Evolutionary conservation across 495 filamentous ascomycete species (phyloP), one percentile per base, ranked within the genome.

Genomic region (Aspergillus nanangensis): DNA sequence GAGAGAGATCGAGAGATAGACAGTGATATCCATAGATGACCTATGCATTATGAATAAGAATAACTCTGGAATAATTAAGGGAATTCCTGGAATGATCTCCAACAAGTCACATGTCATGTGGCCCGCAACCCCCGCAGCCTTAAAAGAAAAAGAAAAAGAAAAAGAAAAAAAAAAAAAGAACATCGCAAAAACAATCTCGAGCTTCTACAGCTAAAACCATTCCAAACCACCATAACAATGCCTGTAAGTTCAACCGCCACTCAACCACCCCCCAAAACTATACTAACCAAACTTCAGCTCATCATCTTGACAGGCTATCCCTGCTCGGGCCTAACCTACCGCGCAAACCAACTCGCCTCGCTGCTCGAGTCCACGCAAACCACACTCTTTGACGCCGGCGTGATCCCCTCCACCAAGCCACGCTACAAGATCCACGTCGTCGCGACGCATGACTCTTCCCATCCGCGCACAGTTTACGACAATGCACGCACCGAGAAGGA

Each of bases 281-380:
- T n/a, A n/a, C 18, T 32, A 23, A 38, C 13, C 17, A 21, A 27
- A 13, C 14, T 15, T 13, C 8, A 97, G 93, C 82, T 98, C 62
- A 88, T 98, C 52, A 83, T 96, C 45, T 70, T 98, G 57, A 91
- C 92, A 49, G 93, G 93, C 56, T 90, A 88, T 61, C 93, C 93
- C 25, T 87, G 84, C 60, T 94, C 93, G 23, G 93, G 93, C 57
- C 95, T 97, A 61, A 93, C 87, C 39, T 79, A 88, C 45, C 89
- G 93, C 62, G 87, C 90, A 15, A 64, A 69, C 40, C 91, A 96
- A 66, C 81, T 98, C 15, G 70, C 83, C 42, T 56, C 67, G 31
- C 55, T 59, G n/a, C 57, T 75, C 41, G 65, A 71, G 46, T 60
- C 55, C 37, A 50, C 61, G 13, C 70, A 75, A 52, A 56, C 63